Base-by-base conservation (phyloP, 148 eudicot species). In the Camellia lanceoleosa region DNA sequence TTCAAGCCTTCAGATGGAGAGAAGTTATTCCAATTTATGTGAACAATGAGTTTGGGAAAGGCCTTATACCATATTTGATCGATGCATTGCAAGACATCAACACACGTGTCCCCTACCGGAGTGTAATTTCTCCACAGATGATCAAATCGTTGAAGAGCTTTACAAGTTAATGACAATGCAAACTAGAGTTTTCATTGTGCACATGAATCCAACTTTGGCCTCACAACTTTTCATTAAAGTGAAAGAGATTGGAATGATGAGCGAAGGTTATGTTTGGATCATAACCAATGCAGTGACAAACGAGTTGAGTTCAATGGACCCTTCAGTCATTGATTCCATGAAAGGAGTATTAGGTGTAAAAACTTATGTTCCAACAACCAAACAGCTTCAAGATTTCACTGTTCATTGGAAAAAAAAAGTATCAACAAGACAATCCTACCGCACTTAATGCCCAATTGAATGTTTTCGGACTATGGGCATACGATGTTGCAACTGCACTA, bases 151-250 rank as follows among this genome's bases (percentile, higher is more conserved):
- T 7, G 54, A 51, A 12, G 90, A 88, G 76, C 83, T 90, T 42
- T 80, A 84, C 84, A 87, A 87, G 82, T 74, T 90, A 58, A 90
- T 73, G 83, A 70, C 89, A 0, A 88, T 88, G 93, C 85, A 83
- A 42, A 87, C 83, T 58, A 78, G 88, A 19, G 89, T 89, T 6
- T 89, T 87, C 65, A 58, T 89, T 5, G 85, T 87, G 0, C 87
- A 89, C 78, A 74, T 82, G 85, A 4, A 12, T 8, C 23, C 51
- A 5, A 5, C 15, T n/a, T 78, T 89, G 30, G 86, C 76, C 19
- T 51, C 83, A 3, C 83, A 80, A 2, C 68, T 89, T 13, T 87
- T 89, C 51, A 5, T 6, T 5, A 79, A 30, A 43, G 89, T 82
- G 3, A 68, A 79, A 41, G 38, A 73, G 55, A 8, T 38, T 2